Conservation (phyloP, 2,329 filamentous ascomycete genomes). For the Rhinocladiella similis region DNA sequence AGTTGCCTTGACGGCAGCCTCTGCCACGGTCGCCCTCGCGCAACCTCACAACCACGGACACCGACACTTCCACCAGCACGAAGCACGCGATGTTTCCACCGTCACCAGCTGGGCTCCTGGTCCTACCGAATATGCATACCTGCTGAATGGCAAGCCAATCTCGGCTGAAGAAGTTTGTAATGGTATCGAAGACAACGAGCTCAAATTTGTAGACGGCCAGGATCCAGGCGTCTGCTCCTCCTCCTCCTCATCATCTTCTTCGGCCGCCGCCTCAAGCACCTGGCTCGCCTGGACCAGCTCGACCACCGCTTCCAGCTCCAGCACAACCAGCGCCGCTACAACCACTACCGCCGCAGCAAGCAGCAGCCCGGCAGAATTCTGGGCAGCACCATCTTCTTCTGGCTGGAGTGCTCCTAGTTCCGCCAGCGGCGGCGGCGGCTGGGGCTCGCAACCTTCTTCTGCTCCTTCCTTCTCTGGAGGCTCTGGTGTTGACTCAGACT, state of each 20-base stretch:
- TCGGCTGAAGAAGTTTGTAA: conserved; percentile 64
- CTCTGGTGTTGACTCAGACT: conserved; percentile 64
- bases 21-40: conserved; percentile 44
- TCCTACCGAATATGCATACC: conserved; percentile 68
- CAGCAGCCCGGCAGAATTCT: conserved; percentile 31
- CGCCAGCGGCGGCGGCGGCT: conserved; percentile 27
- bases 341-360: conserved; percentile 29
- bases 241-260: conserved; percentile 24
- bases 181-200: conserved; percentile 68
- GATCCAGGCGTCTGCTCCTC: conserved; percentile 55
- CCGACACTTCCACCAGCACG: conserved; percentile 41
- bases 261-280: conserved; percentile 30
- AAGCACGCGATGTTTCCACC: conserved; percentile 39
- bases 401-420: conserved; percentile 5
- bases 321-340: conserved; percentile 30
- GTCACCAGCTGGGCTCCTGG: conserved; percentile 55
- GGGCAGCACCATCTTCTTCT: conserved; percentile 34
- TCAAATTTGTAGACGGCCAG: conserved; percentile 65
- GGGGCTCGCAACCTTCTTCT: conserved; percentile 30
- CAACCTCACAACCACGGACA: conserved; percentile 44
- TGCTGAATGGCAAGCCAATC: conserved; percentile 66
- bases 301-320: conserved; percentile 38
- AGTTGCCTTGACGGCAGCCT: conserved; percentile 36
- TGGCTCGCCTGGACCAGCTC: conserved; percentile 17
- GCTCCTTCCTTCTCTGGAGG: conserved; percentile 31